A percentile compares a stretch with the other conserved stretches of the same genome.
phyloP scores from a whole-genome alignment of 1,284 basidiomycete genomes.

The Ustilago shanxiensis region DNA sequence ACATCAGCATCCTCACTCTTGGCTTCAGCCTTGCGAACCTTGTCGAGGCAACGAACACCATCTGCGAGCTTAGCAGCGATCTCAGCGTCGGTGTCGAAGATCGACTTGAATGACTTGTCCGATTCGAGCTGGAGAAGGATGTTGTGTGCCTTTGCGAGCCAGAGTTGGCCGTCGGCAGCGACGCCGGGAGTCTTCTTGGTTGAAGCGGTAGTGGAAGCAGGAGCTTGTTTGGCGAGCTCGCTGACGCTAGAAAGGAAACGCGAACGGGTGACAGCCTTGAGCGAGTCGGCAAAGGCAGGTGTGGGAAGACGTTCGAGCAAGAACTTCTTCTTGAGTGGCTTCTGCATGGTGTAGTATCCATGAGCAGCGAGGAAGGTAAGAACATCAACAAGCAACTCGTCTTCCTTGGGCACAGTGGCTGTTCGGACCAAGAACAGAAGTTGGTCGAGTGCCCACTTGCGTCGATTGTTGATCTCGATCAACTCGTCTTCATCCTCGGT shows the following conservation, averaged over 20 bases:
- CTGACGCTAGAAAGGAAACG: constrained; percentile 82
- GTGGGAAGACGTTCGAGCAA: constrained; percentile 72
- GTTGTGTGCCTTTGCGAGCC: constrained; percentile 80
- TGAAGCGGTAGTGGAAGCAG: constrained; percentile 43
- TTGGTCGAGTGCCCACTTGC: constrained; percentile 88
- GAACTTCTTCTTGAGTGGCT: constrained; percentile 80
- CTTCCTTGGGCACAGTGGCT: constrained; percentile 82
- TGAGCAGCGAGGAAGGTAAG: constrained; percentile 86
- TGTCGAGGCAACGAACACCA: constrained; percentile 42
- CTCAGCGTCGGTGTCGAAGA: constrained; percentile 50
- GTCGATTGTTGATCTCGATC: constrained; percentile 44
- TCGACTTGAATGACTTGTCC: constrained; percentile 77
- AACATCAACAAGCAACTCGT: constrained; percentile 80
- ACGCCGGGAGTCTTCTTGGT: constrained; percentile 76
- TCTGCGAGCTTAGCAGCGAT: constrained; percentile 46
- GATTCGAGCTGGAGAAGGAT: constrained; percentile 77
- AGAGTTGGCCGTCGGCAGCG: constrained; percentile 81
- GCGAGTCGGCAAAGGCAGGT: constrained; percentile 80
- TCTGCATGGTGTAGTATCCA: constrained; percentile 81
- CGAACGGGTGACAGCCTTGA: constrained; percentile 78
- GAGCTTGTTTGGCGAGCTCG: constrained; percentile 78
- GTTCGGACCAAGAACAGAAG: constrained; percentile 83
- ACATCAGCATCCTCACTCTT: constrained; percentile 26
- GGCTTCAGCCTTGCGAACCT: constrained; percentile 49
- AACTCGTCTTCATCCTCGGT: constrained; percentile 45